A percentile compares a stretch with the other conserved stretches of the same genome.
These are phyloP conservation scores for Blastomyces gilchristii DNA, from an alignment of 2,329 filamentous ascomycete species.

Conservation along the genomic window DNA sequence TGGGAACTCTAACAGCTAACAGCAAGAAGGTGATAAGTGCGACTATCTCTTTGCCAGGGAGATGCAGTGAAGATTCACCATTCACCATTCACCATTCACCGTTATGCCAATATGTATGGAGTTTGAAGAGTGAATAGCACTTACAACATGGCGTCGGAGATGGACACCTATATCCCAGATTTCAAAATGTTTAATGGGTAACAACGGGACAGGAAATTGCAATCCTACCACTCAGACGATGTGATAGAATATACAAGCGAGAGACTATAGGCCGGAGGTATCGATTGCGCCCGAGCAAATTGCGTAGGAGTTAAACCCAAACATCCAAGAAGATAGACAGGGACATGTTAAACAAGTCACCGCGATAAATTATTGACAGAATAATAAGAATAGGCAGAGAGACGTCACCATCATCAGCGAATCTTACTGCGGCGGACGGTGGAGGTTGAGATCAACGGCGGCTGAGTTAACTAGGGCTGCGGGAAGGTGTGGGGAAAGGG, in stretches of 20 bases:
- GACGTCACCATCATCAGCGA: not conserved
- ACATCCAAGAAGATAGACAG: not conserved
- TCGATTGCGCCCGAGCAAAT: not conserved
- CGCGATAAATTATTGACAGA: not conserved
- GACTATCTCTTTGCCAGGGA: not conserved
- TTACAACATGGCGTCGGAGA: slow-evolving; percentile 20
- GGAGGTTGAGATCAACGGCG: not conserved
- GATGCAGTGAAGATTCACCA: not conserved
- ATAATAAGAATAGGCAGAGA: not conserved
- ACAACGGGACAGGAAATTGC: not conserved
- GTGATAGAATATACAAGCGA: not conserved
- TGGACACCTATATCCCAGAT: not conserved
- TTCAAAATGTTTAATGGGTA: not conserved
- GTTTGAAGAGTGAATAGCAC: not conserved
- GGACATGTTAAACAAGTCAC: not conserved
- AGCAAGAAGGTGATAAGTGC: not conserved
- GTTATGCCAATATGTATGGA: not conserved
- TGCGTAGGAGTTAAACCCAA: not conserved
- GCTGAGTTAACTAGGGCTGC: not conserved
- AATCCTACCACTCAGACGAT: not conserved
- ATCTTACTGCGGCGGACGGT: too few species aligned
- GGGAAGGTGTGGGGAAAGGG: not conserved
- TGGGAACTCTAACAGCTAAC: slow-evolving; percentile 18
- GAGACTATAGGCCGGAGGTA: too few species aligned
- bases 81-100: not conserved